Percentiles rank a stretch among this genome's conserved stretches.
These are phyloP conservation scores for Eimeria falciformis DNA, from an alignment of 169 alveolate genomes.

Conservation along the genomic window DNA sequence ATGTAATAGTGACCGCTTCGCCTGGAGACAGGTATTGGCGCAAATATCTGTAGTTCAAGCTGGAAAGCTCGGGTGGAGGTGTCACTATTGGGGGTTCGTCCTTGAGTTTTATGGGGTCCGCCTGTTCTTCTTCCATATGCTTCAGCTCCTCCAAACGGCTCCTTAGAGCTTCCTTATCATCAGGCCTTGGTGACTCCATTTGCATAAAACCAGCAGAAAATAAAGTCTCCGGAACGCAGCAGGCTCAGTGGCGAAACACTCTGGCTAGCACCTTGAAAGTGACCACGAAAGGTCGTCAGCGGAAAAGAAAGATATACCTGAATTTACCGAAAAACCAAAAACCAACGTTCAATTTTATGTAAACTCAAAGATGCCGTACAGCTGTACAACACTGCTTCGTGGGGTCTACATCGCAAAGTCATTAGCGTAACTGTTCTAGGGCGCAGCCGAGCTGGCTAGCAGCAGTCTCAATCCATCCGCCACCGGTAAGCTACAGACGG, in stretches of 20 bases:
- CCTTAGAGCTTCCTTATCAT: neutral
- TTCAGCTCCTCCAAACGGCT: neutral
- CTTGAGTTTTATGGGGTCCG: neutral
- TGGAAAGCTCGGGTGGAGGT: neutral
- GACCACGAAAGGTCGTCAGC: neutral
- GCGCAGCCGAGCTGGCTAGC: too few relatives aligned
- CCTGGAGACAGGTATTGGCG: neutral
- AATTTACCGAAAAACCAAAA: neutral
- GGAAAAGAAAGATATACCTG: neutral
- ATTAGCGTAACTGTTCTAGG: too few relatives aligned
- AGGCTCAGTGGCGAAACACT: neutral
- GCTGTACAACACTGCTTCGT: too few relatives aligned
- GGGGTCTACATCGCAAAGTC: too few relatives aligned
- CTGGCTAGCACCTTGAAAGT: neutral
- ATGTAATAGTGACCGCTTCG: neutral
- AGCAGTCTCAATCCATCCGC: too few relatives aligned
- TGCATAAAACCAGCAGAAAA: neutral
- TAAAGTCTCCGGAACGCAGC: neutral
- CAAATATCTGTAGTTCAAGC: neutral
- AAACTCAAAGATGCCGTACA: too few relatives aligned
- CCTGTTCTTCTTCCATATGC: neutral
- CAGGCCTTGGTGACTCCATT: neutral
- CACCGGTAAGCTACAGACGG: too few relatives aligned
- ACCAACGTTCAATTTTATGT: too few relatives aligned
- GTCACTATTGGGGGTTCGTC: neutral